A percentile compares a stretch with the other conserved stretches of the same genome.
These are phyloP conservation scores for Melampsora larici-populina DNA, from an alignment of 1,284 basidiomycete genomes.

Conservation along the genomic window DNA sequence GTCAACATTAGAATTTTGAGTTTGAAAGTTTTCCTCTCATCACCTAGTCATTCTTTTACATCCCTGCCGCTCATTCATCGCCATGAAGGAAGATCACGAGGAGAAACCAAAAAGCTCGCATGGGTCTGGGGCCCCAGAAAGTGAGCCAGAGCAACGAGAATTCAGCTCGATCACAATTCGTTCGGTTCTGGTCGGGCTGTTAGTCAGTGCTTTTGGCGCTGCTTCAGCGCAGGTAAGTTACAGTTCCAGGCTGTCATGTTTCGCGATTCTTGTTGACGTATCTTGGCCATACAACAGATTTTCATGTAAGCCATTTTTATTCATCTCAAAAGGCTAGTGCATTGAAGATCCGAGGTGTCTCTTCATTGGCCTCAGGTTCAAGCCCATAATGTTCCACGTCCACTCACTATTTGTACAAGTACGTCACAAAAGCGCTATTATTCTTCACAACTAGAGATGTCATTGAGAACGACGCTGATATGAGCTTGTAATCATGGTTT, in stretches of 20 bases:
- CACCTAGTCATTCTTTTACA: too few relatives aligned
- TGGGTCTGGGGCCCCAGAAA: too few relatives aligned
- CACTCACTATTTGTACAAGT: constrained; percentile 42
- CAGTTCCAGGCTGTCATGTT: neutral
- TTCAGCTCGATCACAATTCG: constrained; percentile 21
- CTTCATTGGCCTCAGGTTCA: neutral
- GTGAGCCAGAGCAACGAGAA: neutral
- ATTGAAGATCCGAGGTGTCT: too few relatives aligned
- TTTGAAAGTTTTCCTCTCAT: too few relatives aligned
- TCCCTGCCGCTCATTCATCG: too few relatives aligned
- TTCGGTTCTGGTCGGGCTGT: constrained; percentile 24
- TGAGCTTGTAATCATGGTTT: neutral
- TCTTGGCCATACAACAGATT: constrained; percentile 24
- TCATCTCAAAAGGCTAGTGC: too few relatives aligned
- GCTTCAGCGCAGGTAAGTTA: constrained; percentile 33
- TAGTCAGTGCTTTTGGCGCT: constrained; percentile 29
- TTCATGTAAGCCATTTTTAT: constrained; percentile 2
- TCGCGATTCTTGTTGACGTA: neutral
- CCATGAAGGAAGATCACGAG: too few relatives aligned
- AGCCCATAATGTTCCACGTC: constrained; percentile 30
- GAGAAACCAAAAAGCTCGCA: too few relatives aligned
- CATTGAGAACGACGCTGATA: neutral
- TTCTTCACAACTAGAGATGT: too few relatives aligned
- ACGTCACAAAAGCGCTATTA: neutral
- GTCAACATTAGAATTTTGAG: too few relatives aligned